Evolutionary conservation across 176 grass and related monocot genomes (phyloP).

Genomic region (Dendrocalamus sinicus): DNA sequence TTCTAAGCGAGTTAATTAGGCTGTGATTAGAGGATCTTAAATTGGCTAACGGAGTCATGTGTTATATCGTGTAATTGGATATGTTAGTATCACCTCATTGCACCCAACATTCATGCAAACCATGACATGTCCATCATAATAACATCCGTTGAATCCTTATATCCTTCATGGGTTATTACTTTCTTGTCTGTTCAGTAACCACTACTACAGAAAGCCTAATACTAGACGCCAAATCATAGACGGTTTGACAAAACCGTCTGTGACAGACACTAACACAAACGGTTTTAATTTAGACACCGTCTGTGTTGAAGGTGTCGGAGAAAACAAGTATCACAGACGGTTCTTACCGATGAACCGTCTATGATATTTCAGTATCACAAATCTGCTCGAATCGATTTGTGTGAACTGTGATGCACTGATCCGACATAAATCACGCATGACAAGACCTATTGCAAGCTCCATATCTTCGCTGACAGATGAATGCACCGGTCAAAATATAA

Average conservation of each 20-base stretch:
- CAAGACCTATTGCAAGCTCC: background rate
- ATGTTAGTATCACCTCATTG: background rate
- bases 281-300: too few species aligned
- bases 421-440: slow-evolving; percentile 16
- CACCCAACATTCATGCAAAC: background rate
- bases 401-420: slow-evolving; percentile 16
- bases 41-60: background rate
- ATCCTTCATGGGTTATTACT: background rate
- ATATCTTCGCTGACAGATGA: background rate
- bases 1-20: background rate
- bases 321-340: too few species aligned
- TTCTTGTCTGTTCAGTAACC: background rate
- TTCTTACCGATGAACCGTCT: too few species aligned
- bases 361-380: too few species aligned
- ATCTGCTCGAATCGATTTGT: background rate
- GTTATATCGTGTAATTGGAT: background rate
- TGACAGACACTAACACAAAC: too few species aligned
- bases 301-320: too few species aligned
- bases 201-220: too few species aligned
- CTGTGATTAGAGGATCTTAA: background rate
- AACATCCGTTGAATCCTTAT: background rate
- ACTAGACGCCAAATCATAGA: too few species aligned
- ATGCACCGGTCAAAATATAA: background rate
- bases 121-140: background rate
- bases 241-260: too few species aligned